A percentile compares a stretch with the other conserved stretches of the same genome.
Evolutionary conservation across 2,329 filamentous ascomycete genomes (phyloP).

Genomic region (Leptoxyphium fumago): DNA sequence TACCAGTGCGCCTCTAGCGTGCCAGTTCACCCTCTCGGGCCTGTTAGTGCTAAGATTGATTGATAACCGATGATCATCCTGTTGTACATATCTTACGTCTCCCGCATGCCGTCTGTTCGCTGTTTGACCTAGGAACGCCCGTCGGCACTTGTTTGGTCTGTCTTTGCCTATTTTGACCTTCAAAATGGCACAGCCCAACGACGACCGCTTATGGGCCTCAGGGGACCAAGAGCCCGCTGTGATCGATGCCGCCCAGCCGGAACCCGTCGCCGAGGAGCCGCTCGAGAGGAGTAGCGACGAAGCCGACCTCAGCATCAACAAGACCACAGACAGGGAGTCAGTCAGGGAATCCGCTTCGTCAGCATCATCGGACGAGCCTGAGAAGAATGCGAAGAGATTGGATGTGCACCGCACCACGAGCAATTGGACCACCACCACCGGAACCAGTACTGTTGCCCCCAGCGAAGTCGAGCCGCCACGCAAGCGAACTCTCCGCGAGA

Average conservation of each 20-base stretch:
- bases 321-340: neutral
- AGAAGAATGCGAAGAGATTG: slow-evolving; percentile 6
- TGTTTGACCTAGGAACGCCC: too few species aligned
- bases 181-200: neutral
- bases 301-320: neutral
- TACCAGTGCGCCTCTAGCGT: too few species aligned
- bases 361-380: slow-evolving; percentile 2
- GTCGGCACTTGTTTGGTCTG: too few species aligned
- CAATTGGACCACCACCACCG: slow-evolving; percentile 20
- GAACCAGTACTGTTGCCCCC: slow-evolving; percentile 13
- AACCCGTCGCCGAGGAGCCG: neutral
- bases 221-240: neutral
- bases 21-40: too few species aligned
- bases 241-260: neutral
- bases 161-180: too few species aligned
- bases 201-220: neutral
- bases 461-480: slow-evolving; percentile 11
- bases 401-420: slow-evolving; percentile 15
- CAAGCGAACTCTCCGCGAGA: slow-evolving; percentile 49
- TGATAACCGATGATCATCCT: too few species aligned
- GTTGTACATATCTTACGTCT: too few species aligned
- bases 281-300: neutral
- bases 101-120: too few species aligned
- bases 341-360: slow-evolving; percentile 7
- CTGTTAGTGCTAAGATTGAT: too few species aligned